Base-by-base conservation (phyloP, 73 alveolate genomes). In the Paramecium sonneborni region DNA sequence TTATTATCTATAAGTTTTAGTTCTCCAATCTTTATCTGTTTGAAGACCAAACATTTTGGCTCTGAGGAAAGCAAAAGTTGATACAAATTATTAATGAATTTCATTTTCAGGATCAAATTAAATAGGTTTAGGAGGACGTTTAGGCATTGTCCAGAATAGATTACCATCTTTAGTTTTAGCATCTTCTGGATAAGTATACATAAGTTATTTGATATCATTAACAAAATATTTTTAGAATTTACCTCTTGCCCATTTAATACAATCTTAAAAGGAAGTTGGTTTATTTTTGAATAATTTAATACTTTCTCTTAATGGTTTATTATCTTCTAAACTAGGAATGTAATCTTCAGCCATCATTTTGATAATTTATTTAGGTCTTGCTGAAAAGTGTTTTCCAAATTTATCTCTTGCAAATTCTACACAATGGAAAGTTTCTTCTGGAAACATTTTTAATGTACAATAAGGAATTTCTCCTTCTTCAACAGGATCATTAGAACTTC, bases 361-460 rank as follows among this genome's bases (percentile, higher is more conserved):
- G 8, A 35, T 39, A 0, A 88, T 23, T 23, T 28, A 88, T 57
- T 94, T 91, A 0, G 99, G 99, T 52, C 88, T 93, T 92, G 85
- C 90, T n/a, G 97, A 85, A 87, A 95, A 96, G 24, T 93, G 92
- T 88, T 97, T 95, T 0, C 99, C 97, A 38, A 98, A 95, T 88
- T 93, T 95, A 87, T 98, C 99, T 87, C 97, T 97, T 9, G 99
- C 99, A 98, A 99, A 98, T 85, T 98, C 99, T 37, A 98, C 93
- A 93, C 99, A 97, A 93, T 98, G 99, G 43, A 98, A 88, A 14
- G 98, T 94, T 55, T 98, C 99, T 88, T 96, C 99, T 21, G 99
- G 99, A 95, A 98, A 98, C 99, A 98, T 96, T 92, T 97, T 98
- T 26, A 98, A 92, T 48, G 99, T 98, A 87, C 99, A 98, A 92